Conservation (phyloP, 208 protist genomes). For the Sergeia podlipaevii region DNA sequence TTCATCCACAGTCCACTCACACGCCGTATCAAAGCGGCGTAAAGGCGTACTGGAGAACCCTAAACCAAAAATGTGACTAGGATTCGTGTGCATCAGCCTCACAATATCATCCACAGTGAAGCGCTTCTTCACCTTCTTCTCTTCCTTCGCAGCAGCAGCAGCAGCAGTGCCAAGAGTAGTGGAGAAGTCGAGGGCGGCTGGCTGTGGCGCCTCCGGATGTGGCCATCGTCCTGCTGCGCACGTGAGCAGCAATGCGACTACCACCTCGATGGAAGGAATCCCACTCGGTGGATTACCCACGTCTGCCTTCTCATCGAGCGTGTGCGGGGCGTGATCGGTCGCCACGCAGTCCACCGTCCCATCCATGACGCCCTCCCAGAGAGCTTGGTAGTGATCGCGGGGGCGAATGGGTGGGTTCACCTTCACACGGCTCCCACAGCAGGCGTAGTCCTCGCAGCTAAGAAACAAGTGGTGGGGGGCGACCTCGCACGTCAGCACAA, state of each 20-base stretch:
- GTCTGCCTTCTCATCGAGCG: conserved; percentile 78
- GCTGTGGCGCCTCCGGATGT: conserved; percentile 48
- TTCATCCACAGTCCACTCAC: conserved; percentile 57
- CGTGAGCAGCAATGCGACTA: conserved; percentile 90
- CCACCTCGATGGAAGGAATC: conserved; percentile 91
- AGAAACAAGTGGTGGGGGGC: conserved; percentile 92
- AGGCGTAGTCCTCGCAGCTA: conserved; percentile 63
- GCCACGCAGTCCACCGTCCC: conserved; percentile 92
- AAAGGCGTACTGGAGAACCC: conserved; percentile 16
- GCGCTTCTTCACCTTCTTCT: neutral
- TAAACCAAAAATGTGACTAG: conserved; percentile 70
- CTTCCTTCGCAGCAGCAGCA: conserved; percentile 4
- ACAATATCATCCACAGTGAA: conserved; percentile 54
- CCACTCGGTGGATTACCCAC: conserved; percentile 70
- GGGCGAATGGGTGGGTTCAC: conserved; percentile 87
- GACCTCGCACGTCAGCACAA: conserved; percentile 88
- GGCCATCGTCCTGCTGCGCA: conserved; percentile 63
- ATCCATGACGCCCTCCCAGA: conserved; percentile 87
- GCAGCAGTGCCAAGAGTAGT: no score
- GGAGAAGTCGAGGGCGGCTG: no score
- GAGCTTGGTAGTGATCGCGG: conserved; percentile 62
- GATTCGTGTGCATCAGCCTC: conserved; percentile 73
- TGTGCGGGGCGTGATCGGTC: conserved; percentile 95
- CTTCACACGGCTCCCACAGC: conserved; percentile 71
- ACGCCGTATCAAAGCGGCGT: conserved; percentile 41